These are phyloP conservation scores for Petunia axillaris DNA, from an alignment of 257 asterid genomes.

Conservation along the genomic window DNA sequence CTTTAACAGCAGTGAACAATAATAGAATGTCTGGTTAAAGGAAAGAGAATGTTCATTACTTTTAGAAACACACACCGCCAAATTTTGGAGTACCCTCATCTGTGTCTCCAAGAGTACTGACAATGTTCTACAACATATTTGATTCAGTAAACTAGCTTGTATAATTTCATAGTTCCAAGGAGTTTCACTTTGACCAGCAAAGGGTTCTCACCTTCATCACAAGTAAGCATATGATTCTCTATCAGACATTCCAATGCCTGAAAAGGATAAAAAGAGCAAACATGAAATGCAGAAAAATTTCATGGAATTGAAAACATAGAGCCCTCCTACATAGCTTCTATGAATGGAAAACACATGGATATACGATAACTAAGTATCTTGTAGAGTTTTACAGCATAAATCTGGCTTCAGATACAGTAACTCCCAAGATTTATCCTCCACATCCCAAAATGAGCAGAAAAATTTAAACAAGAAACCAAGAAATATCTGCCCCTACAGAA, in stretches of 20 bases:
- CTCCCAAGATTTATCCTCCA: not conserved
- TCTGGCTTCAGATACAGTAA: not conserved
- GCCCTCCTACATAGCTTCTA: not conserved
- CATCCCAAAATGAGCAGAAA: not conserved
- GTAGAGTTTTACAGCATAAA: not conserved
- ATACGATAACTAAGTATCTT: constrained; percentile 5
- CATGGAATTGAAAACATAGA: constrained; percentile 6
- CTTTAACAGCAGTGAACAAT: constrained; percentile 14
- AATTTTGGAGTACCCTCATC: not conserved
- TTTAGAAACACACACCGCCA: not conserved
- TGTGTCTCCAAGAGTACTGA: not conserved
- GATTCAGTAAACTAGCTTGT: constrained; percentile 6
- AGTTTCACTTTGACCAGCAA: constrained; percentile 12
- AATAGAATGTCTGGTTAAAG: not conserved
- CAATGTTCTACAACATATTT: not conserved
- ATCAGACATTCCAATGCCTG: constrained; percentile 96
- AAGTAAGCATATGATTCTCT: constrained; percentile 95
- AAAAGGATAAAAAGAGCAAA: constrained; percentile 31
- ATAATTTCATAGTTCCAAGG: constrained; percentile 13
- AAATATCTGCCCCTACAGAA: not conserved
- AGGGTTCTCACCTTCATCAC: constrained; percentile 75
- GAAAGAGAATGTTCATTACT: not conserved
- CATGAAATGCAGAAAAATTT: constrained; percentile 12
- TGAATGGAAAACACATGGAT: not conserved
- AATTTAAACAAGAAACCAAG: constrained; percentile 13